Percentiles rank a stretch among this genome's conserved stretches.
Conservation (phyloP, 129 eudicot genomes). For the Pittosporum tobira region DNA sequence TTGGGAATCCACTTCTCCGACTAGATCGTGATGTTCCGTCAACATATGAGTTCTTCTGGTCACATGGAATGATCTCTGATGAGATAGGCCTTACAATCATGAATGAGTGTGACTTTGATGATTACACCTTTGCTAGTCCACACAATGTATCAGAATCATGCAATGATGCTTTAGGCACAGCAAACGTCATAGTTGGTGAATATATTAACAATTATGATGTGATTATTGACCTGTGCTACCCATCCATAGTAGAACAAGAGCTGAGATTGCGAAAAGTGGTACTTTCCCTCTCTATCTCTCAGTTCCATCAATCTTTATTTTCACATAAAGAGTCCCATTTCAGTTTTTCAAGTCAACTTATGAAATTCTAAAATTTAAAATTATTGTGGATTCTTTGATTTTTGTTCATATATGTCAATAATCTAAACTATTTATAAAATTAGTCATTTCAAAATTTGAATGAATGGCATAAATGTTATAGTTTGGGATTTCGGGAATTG, state of each 20-base stretch:
- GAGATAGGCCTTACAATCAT: constrained; percentile 72
- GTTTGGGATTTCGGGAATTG: no score
- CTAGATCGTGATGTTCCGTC: constrained; percentile 81
- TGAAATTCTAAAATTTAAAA: no score
- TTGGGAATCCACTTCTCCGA: constrained; percentile 89
- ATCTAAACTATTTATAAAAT: no score
- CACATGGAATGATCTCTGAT: constrained; percentile 98
- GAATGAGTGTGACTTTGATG: constrained; percentile 78
- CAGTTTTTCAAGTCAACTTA: no score
- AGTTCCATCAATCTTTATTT: no score
- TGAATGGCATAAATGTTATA: no score
- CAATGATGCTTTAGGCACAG: constrained; percentile 46
- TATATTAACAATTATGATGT: constrained; percentile 81
- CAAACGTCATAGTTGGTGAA: constrained; percentile 56
- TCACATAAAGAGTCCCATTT: no score
- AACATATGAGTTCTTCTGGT: constrained; percentile 83
- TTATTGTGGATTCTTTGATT: no score
- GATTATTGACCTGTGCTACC: constrained; percentile 89
- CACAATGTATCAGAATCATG: constrained; percentile 65
- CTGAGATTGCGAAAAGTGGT: constrained; percentile 64
- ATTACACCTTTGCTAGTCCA: constrained; percentile 65
- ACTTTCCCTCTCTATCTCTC: constrained; percentile 1
- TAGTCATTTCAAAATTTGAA: no score
- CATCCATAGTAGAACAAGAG: constrained; percentile 89
- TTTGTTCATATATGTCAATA: no score